These are phyloP conservation scores for Macroventuria anomochaeta DNA, from an alignment of 2,329 filamentous ascomycete species.

Conservation along the genomic window DNA sequence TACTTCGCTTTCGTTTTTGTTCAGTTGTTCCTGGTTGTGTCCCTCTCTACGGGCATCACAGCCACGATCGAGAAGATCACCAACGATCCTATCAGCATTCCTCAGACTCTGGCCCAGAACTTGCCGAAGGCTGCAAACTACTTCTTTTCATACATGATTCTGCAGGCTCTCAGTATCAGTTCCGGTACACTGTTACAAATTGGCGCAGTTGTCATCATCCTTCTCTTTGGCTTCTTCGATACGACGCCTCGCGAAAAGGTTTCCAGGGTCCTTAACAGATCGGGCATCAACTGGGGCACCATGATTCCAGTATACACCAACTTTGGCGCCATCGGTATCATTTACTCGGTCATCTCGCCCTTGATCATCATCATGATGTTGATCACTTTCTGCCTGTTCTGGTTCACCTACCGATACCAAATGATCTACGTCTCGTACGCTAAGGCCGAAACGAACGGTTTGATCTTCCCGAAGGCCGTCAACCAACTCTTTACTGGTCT, in stretches of 20 bases:
- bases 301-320: constrained; percentile 98
- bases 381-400: constrained; percentile 88
- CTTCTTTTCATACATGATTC: constrained; percentile 98
- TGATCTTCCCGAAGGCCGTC: constrained; percentile 89
- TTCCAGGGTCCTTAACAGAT: constrained; percentile 78
- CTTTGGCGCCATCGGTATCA: constrained; percentile 85
- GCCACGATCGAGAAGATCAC: constrained; percentile 69
- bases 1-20: constrained; percentile 96
- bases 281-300: constrained; percentile 83
- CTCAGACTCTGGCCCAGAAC: constrained; percentile 75
- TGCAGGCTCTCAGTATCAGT: constrained; percentile 89
- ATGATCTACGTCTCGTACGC: constrained; percentile 95
- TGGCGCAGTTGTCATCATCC: constrained; percentile 76
- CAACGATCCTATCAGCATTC: constrained; percentile 69
- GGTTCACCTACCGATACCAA: constrained; percentile 95
- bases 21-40: constrained; percentile 92
- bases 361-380: constrained; percentile 92
- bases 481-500: constrained; percentile 95
- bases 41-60: constrained; percentile 77
- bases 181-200: constrained; percentile 88
- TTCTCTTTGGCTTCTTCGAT: constrained; percentile 81
- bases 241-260: constrained; percentile 85
- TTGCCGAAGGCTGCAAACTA: constrained; percentile 91
- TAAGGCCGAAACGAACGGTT: constrained; percentile 86
- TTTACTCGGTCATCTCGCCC: constrained; percentile 88